Evolutionary conservation across 768 basidiomycete genomes (phyloP), one percentile per base, ranked within the genome.

Genomic region (Boletus reticuloceps): DNA sequence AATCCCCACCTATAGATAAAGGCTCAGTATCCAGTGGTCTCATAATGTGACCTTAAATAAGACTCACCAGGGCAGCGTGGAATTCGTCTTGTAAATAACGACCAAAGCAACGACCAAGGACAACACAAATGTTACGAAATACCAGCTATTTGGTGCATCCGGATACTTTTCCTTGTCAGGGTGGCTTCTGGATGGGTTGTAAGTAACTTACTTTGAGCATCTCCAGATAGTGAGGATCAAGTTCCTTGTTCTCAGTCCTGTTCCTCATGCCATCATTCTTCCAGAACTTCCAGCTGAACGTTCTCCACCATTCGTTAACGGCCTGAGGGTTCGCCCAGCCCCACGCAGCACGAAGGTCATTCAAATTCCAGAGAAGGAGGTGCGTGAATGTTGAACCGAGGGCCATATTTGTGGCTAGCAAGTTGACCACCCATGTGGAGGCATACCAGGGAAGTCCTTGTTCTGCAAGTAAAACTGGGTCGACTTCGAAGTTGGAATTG

Each of bases 181-280:
- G 16, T 31, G 22, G 25, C 8, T 49, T 6, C 27, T 3, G 4
- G 22, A 72, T 72, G 3, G 67, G 67, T 27, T 16, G 37, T 14
- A 46, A 34, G 11, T 20, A 8, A 36, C 43, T 75, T 45, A 72
- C 74, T 17, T 71, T 65, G 43, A 58, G 59, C 82, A 84, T 84
- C 67, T 82, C 77, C 6, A 68, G 62, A 34, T 79, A 77, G 64
- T 85, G 84, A 27, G 80, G 78, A 58, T 85, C 83, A 34, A 77
- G 63, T n/a, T 75, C 72, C 42, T 75, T 66, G 31, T 51, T 73
- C 52, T 80, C 72, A 17, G 70, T 69, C 60, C 69, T 34, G 16
- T 51, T 38, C 47, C 60, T 56, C 46, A 61, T 60, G 4, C 65
- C 64, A 41, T 65, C 58, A 13, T 62, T 29, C 38, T 53, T 17